Conservation (phyloP, 331 rosid species). For the Saraca asoca region DNA sequence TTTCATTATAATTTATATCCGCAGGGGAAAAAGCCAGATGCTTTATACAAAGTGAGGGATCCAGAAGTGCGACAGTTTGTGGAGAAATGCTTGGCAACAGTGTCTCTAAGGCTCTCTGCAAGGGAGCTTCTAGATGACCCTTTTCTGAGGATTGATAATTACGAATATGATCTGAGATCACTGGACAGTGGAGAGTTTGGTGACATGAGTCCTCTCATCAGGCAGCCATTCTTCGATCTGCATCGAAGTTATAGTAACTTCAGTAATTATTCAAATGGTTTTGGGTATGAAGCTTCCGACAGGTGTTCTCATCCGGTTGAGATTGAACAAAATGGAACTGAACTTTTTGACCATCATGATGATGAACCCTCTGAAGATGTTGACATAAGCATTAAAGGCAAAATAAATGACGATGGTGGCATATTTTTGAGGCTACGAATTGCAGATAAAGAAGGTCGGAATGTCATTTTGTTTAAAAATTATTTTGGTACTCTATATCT, state of each 20-base stretch:
- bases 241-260: slow-evolving; percentile 45
- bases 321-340: slow-evolving; percentile 69
- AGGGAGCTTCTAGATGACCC: slow-evolving; percentile 84
- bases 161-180: slow-evolving; percentile 55
- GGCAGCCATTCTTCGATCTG: slow-evolving; percentile 54
- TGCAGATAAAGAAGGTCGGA: slow-evolving; percentile 87
- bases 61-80: slow-evolving; percentile 77
- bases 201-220: slow-evolving; percentile 40
- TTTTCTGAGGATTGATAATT: slow-evolving; percentile 69
- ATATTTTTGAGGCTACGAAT: slow-evolving; percentile 86
- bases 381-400: slow-evolving; percentile 85
- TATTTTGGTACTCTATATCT: slow-evolving; percentile 11
- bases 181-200: slow-evolving; percentile 45
- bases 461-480: slow-evolving; percentile 3
- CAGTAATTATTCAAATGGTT: slow-evolving; percentile 52
- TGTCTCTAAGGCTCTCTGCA: slow-evolving; percentile 75
- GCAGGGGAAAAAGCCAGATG: slow-evolving; percentile 90
- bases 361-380: slow-evolving; percentile 69
- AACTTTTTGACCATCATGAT: slow-evolving; percentile 76
- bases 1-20: slow-evolving; percentile 33
- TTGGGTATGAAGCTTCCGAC: slow-evolving; percentile 52
- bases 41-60: slow-evolving; percentile 86
- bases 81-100: slow-evolving; percentile 93
- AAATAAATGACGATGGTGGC: slow-evolving; percentile 63
- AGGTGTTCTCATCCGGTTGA: slow-evolving; percentile 65